These are phyloP conservation scores for Diaporthe sp. DNA, from an alignment of 2,329 filamentous ascomycete genomes.

Conservation along the genomic window DNA sequence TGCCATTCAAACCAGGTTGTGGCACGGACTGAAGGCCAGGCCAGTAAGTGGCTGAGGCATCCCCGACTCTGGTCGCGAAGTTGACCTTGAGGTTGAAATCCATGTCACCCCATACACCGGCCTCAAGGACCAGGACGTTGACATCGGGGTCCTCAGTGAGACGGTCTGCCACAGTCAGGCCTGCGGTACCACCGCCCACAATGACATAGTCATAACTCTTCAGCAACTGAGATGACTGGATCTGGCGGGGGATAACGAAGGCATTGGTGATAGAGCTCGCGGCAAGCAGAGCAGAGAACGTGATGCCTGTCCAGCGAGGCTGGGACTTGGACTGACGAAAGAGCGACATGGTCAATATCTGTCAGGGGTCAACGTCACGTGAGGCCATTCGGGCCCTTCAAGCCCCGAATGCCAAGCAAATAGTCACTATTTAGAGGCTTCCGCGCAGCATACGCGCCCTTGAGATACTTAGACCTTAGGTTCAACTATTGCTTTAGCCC, in stretches of 20 bases:
- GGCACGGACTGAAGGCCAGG: slow-evolving; percentile 45
- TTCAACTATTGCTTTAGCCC: too few relatives aligned
- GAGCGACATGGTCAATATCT: slow-evolving; percentile 10
- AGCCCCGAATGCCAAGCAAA: too few relatives aligned
- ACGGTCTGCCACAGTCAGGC: slow-evolving; percentile 44
- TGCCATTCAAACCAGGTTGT: slow-evolving; percentile 46
- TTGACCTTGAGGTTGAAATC: background rate
- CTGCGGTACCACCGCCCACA: slow-evolving; percentile 44
- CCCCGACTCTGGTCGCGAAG: background rate
- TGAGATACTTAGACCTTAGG: too few relatives aligned
- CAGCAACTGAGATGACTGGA: slow-evolving; percentile 17
- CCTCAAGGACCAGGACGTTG: slow-evolving; percentile 44
- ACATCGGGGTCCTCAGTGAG: slow-evolving; percentile 43
- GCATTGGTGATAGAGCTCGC: slow-evolving; percentile 32
- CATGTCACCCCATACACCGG: slow-evolving; percentile 41
- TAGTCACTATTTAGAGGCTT: too few relatives aligned
- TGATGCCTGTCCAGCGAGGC: slow-evolving; percentile 28
- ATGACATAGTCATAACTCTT: slow-evolving; percentile 44
- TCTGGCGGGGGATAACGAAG: slow-evolving; percentile 22
- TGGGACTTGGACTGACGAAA: slow-evolving; percentile 18
- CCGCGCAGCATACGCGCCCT: too few relatives aligned
- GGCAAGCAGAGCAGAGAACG: slow-evolving; percentile 22
- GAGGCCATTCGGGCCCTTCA: too few relatives aligned
- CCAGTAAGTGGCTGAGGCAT: background rate
- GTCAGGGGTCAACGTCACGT: too few relatives aligned